Evolutionary conservation across 345 rosid species (phyloP).

Genomic region (Trapa bicornis): DNA sequence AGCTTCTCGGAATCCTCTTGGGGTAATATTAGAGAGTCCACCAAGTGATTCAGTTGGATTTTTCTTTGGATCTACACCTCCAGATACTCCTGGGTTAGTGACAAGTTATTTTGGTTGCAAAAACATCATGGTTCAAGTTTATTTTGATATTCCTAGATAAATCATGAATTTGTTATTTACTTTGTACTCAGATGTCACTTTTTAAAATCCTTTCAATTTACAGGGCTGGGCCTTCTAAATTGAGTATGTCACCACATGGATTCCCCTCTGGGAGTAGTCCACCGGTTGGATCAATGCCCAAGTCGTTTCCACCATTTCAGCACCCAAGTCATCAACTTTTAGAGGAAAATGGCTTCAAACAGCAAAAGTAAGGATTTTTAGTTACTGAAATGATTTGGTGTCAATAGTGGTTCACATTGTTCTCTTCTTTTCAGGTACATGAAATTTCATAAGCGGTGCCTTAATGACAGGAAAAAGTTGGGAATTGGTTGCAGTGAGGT

Average conservation of each 20-base stretch:
- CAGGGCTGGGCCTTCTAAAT: slow-evolving; percentile 67
- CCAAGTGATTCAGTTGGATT: slow-evolving; percentile 90
- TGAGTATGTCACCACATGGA: slow-evolving; percentile 73
- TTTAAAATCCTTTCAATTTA: not conserved
- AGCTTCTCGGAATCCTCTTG: slow-evolving; percentile 34
- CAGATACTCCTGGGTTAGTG: slow-evolving; percentile 80
- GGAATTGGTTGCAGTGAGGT: slow-evolving; percentile 97
- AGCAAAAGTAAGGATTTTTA: slow-evolving; percentile 62
- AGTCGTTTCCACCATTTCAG: slow-evolving; percentile 83
- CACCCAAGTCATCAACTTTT: slow-evolving; percentile 93
- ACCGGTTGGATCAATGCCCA: slow-evolving; percentile 93
- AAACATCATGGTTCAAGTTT: not conserved
- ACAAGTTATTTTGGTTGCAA: not conserved
- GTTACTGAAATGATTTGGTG: not conserved
- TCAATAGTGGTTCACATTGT: slow-evolving; percentile 15
- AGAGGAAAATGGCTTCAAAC: slow-evolving; percentile 95
- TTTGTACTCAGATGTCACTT: not conserved
- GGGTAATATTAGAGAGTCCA: slow-evolving; percentile 74
- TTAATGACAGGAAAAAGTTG: slow-evolving; percentile 79
- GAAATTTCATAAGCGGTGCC: slow-evolving; percentile 84
- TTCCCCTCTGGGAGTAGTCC: slow-evolving; percentile 71
- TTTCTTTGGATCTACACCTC: slow-evolving; percentile 94
- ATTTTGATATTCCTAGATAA: not conserved
- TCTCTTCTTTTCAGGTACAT: slow-evolving; percentile 50
- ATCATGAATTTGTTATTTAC: not conserved